Evolutionary conservation across 805 yeast species (phyloP), one percentile per base, ranked within the genome.

Genomic region (Suhomyces sp.): DNA sequence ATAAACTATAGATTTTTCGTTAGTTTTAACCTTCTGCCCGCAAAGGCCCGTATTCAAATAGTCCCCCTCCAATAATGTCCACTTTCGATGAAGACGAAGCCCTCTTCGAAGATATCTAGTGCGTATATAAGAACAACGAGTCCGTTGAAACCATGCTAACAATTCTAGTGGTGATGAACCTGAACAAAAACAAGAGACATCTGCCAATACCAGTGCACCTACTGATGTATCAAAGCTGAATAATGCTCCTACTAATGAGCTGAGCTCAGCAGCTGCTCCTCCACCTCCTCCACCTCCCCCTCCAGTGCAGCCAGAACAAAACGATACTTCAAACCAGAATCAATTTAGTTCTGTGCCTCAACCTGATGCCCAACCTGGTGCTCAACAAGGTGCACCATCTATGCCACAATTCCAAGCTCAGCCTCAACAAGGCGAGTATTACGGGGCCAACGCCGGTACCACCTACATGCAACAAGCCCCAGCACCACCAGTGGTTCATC

Each of bases 41-140:
- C 22, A 38, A 38, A 38, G 42, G 42, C 42, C 42, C 42, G 42
- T 38, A 38, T 38, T 38, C 6, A 19, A 38, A n/a, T 38, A 38
- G 42, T 19, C 5, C 24, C 24, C 36, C n/a, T 8, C 13, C 31
- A 26, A 23, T 17, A 19, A 50, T 50, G 53, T 50, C 53, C 26
- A 22, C 54, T 46, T 81, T 87, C 56, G 96, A 90, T 73, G 97
- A 91, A 74, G 97, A 92, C 73, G 97, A 91, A 70, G 93, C 90
- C 64, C 86, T 88, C 69, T 92, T 92, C 71, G 96, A 91, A 73
- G 97, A 92, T 69, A 89, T 92, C 73, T 92, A 92, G 73, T 73
- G 64, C 50, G 69, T 66, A 42, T 19, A n/a, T n/a, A 26, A 15
- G 29, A 26, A 33, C 22, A 19, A 19, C 12, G 26, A 17, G 9